Evolutionary conservation across 192 early-diverging fungal genomes (phyloP), one percentile per base, ranked within the genome.

Genomic region (Mortierella antarctica): DNA sequence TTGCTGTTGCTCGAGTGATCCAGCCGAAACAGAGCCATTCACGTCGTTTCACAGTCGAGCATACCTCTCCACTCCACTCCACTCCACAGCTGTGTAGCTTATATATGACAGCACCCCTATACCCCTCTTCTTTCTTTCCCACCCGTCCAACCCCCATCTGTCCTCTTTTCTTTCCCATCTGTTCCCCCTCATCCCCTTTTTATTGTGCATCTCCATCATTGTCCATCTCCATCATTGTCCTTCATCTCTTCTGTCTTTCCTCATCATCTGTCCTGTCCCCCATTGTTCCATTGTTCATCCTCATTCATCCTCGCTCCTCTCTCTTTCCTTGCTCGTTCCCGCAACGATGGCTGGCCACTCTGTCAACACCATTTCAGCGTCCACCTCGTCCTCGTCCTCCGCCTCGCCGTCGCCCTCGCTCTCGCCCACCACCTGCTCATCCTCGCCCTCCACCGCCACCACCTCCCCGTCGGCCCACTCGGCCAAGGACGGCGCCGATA

Each of bases 381-480:
- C 53, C n/a, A 62, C 80, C 31, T 69, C 73, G 7, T 48, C 44
- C n/a, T 75, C 71, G 18, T 76, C 81, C 15, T 85, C 84, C 8
- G 65, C 74, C 46, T 71, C 71, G 40, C 72, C 74, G 17, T 88
- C 85, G 0, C 74, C 82, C 6, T 80, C 83, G 0, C 84, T 85
- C 2, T 75, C 82, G 1, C 61, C 31, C 46, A 71, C 78, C 45
- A 65, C 75, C 10, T 48, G 70, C 17, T 69, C 67, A 15, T 63
- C 67, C 47, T 67, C 62, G 46, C 83, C 87, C 6, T 83, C 75
- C 17, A 82, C 87, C 18, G 66, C 77, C 17, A 80, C 67, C 23
- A 39, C 49, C 44, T 42, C 44, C 21, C 31, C 49, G 20, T 61
- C 1, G 49, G 13, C 57, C 23, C 15, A 17, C 31, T 21, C 5